Percentiles rank a stretch among this genome's conserved stretches.
Conservation (phyloP, 306 rosid species). For the Vigna trinervia region DNA sequence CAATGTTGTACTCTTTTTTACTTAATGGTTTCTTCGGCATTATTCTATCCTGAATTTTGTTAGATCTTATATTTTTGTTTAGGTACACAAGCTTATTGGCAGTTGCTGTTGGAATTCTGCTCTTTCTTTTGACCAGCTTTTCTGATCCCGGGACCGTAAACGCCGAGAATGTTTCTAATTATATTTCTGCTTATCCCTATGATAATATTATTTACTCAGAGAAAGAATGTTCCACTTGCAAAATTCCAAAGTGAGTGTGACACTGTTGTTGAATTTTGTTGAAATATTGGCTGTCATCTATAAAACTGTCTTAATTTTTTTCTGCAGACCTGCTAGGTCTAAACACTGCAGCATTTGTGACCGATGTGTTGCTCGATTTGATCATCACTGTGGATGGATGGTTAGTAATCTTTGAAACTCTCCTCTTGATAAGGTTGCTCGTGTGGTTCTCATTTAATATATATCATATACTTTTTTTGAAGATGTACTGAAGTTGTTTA, state of each 20-base stretch:
- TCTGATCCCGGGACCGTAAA: slow-evolving; percentile 86
- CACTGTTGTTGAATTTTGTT: background rate
- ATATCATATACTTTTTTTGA: slow-evolving; percentile 14
- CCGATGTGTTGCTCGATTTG: slow-evolving; percentile 93
- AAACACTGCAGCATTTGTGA: slow-evolving; percentile 95
- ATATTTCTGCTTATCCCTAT: slow-evolving; percentile 83
- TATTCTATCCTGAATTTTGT: slow-evolving; percentile 44
- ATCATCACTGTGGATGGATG: slow-evolving; percentile 99
- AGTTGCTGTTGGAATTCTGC: slow-evolving; percentile 77
- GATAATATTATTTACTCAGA: slow-evolving; percentile 78
- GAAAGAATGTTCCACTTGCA: slow-evolving; percentile 93
- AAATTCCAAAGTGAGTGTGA: slow-evolving; percentile 81
- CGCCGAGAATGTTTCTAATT: slow-evolving; percentile 75
- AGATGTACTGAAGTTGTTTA: slow-evolving; percentile 42
- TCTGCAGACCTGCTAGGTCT: slow-evolving; percentile 94
- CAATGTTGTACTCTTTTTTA: slow-evolving; percentile 8
- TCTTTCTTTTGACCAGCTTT: slow-evolving; percentile 92
- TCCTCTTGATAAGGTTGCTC: slow-evolving; percentile 18
- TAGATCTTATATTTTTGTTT: slow-evolving; percentile 47
- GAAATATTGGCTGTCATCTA: slow-evolving; percentile 30
- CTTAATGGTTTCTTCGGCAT: slow-evolving; percentile 28
- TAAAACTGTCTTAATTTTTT: slow-evolving; percentile 32
- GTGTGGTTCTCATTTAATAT: slow-evolving; percentile 13
- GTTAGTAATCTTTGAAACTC: slow-evolving; percentile 48
- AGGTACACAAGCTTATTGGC: slow-evolving; percentile 85